Conservation (phyloP, 164 flowering plant species). For the Macadamia integrifolia region DNA sequence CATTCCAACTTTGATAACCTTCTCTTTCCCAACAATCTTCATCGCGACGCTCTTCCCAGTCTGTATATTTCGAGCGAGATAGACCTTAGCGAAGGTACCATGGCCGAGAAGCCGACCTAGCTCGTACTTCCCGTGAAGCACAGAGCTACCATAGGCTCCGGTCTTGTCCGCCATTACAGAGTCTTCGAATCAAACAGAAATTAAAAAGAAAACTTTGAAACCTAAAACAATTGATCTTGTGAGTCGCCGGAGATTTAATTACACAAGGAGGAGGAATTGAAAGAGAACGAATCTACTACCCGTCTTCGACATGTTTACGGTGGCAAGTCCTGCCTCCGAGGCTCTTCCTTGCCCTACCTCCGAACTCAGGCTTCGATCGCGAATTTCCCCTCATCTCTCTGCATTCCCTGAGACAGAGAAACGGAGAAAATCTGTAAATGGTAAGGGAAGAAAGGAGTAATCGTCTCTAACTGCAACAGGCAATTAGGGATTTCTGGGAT, state of each 20-base stretch:
- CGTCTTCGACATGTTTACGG: constrained; percentile 69
- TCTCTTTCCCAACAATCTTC: constrained; percentile 51
- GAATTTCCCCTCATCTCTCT: constrained; percentile 42
- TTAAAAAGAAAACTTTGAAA: too few species aligned
- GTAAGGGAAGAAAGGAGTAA: too few species aligned
- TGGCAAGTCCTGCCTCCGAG: constrained; percentile 50
- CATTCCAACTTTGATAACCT: constrained; percentile 50
- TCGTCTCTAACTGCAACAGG: too few species aligned
- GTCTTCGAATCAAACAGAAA: neutral
- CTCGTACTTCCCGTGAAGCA: constrained; percentile 30
- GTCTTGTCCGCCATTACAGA: constrained; percentile 1
- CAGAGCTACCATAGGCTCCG: neutral
- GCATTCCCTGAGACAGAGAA: constrained; percentile 42
- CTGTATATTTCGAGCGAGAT: constrained; percentile 37
- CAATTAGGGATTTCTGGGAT: too few species aligned
- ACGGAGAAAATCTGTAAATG: neutral
- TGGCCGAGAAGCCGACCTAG: constrained; percentile 31
- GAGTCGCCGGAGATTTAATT: neutral
- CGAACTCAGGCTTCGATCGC: constrained; percentile 23
- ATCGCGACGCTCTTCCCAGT: constrained; percentile 46
- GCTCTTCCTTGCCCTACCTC: constrained; percentile 12
- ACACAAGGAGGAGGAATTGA: neutral
- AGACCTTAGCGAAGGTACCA: constrained; percentile 46
- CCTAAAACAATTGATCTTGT: neutral
- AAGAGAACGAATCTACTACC: constrained; percentile 24